Evolutionary conservation across 177 flowering plant species (phyloP).

Genomic region (Telopea speciosissima): DNA sequence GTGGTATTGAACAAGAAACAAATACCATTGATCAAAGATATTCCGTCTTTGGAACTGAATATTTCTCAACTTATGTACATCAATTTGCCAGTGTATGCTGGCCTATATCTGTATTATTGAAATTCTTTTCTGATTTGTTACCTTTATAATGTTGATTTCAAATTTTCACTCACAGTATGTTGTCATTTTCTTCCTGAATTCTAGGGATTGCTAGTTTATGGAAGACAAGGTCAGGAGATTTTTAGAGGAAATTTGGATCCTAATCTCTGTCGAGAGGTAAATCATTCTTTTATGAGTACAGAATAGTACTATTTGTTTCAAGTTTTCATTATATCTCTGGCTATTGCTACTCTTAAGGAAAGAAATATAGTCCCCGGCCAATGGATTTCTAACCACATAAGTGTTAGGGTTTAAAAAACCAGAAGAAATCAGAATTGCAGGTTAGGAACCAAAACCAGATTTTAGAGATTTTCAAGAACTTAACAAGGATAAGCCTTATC

Average conservation of each 20-base stretch:
- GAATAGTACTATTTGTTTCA: conserved; percentile 1
- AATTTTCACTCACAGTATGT: not conserved
- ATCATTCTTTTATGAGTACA: not conserved
- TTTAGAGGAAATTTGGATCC: conserved; percentile 65
- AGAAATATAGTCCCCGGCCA: too few relatives aligned
- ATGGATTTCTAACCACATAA: too few relatives aligned
- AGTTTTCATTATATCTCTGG: not conserved
- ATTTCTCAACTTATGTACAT: not conserved
- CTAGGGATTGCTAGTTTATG: conserved; percentile 93
- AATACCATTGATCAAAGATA: too few relatives aligned
- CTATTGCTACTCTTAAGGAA: not conserved
- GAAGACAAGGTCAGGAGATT: conserved; percentile 82
- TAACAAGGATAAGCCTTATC: too few relatives aligned
- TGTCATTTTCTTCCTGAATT: conserved; percentile 8
- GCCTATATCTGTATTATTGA: not conserved
- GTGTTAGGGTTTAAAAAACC: too few relatives aligned
- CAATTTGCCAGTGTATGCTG: not conserved
- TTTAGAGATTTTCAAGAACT: too few relatives aligned
- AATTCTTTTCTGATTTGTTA: not conserved
- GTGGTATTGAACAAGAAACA: too few relatives aligned
- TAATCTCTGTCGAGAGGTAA: conserved; percentile 76
- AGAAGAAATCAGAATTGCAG: too few relatives aligned
- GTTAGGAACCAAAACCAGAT: too few relatives aligned
- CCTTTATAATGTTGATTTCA: not conserved
- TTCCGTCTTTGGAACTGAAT: too few relatives aligned